Conservation (phyloP, 2,329 filamentous ascomycete genomes). For the Botrytis aclada region DNA sequence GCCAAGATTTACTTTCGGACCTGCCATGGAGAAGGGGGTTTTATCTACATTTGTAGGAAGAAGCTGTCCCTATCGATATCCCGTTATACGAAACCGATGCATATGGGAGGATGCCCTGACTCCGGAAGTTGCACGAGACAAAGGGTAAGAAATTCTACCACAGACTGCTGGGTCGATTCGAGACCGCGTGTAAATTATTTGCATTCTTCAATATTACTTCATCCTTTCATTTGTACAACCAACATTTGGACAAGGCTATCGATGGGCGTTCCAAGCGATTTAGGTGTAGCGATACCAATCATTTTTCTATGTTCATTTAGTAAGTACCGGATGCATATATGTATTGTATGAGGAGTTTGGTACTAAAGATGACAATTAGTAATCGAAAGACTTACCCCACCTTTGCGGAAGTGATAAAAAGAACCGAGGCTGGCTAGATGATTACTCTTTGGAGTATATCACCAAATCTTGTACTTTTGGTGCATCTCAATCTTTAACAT, state of each 20-base stretch:
- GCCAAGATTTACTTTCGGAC: background rate
- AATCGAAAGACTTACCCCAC: background rate
- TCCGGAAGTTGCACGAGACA: background rate
- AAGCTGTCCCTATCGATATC: background rate
- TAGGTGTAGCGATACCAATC: background rate
- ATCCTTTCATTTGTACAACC: background rate
- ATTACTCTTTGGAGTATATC: background rate
- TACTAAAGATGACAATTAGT: background rate
- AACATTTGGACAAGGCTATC: background rate
- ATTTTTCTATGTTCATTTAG: background rate
- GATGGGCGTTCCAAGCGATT: background rate
- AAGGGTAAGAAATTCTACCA: background rate
- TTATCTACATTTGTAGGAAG: conserved; percentile 8
- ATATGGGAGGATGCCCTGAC: background rate
- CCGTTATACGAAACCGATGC: background rate
- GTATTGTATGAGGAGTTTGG: background rate
- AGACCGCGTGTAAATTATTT: background rate
- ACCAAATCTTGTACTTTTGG: background rate
- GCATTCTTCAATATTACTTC: background rate
- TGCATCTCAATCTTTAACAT: conserved; percentile 2
- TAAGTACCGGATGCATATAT: background rate
- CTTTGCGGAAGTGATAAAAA: background rate
- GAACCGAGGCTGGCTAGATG: background rate
- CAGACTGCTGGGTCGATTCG: background rate
- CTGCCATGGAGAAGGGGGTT: background rate